phyloP scores from a whole-genome alignment of 2,329 filamentous ascomycete species.

The Drechslerella dactyloides region DNA sequence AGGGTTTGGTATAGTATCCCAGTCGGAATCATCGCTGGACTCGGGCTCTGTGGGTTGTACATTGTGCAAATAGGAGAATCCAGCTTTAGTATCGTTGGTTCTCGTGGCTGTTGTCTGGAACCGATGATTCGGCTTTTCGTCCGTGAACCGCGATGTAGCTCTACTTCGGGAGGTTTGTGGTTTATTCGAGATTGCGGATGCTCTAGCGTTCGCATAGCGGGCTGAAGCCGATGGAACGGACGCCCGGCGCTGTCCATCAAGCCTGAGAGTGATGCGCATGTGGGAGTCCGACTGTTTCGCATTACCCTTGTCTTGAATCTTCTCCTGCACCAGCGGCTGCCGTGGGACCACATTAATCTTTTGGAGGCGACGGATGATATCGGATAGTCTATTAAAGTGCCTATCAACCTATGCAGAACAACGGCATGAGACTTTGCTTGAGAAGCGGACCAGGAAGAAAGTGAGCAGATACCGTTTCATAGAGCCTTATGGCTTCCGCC shows the following conservation, averaged over 20 bases:
- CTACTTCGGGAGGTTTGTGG: slow-evolving; percentile 22
- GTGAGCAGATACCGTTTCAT: slow-evolving; percentile 63
- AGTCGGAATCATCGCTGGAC: slow-evolving; percentile 52
- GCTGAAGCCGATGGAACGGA: slow-evolving; percentile 23
- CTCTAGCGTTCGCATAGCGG: slow-evolving; percentile 13
- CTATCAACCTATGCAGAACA: slow-evolving; percentile 60
- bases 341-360: slow-evolving; percentile 60
- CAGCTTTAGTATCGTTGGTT: slow-evolving; percentile 11
- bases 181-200: not conserved
- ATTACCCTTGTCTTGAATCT: slow-evolving; percentile 65
- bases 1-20: slow-evolving; percentile 53
- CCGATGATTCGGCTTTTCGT: slow-evolving; percentile 14
- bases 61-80: slow-evolving; percentile 16
- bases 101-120: slow-evolving; percentile 2
- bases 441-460: not conserved
- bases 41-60: slow-evolving; percentile 16
- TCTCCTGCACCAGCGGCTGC: slow-evolving; percentile 67
- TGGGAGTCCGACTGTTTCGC: slow-evolving; percentile 60
- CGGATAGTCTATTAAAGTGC: slow-evolving; percentile 64
- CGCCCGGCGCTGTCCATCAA: slow-evolving; percentile 49
- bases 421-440: not conserved
- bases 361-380: slow-evolving; percentile 46
- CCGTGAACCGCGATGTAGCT: slow-evolving; percentile 9
- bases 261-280: slow-evolving; percentile 53
- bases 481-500: slow-evolving; percentile 69